Base-by-base conservation (phyloP, 805 yeast genomes). In the Scheffersomyces stipitis region DNA sequence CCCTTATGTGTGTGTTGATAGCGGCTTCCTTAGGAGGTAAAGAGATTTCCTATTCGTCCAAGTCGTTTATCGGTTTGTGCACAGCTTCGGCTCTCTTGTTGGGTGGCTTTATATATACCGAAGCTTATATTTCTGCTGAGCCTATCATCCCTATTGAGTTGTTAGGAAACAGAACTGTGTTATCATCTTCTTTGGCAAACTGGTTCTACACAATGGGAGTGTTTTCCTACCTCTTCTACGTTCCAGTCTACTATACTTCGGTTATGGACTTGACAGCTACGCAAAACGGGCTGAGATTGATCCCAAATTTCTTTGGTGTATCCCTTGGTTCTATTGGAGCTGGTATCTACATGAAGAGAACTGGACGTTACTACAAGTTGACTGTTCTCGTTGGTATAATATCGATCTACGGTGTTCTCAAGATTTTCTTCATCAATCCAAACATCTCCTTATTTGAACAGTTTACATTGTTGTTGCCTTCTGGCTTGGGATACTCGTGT, bases 181-280 rank as follows among this genome's bases (percentile, higher is more conserved):
- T 81, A 23, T 71, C 82, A 7, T 79, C 86, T 0, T 80, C 88
- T 0, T 61, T 85, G 38, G 72, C 83, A 30, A 82, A 81, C 56
- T 79, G 86, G 78, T 80, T 84, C 48, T 69, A 73, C 56, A 78
- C 87, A 4, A 85, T 86, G 84, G 71, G 79, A 1, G 73, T 75
- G 13, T 84, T 75, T 54, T 65, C 88, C 1, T 69, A 72, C 45
- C 54, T 86, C 37, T 87, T 72, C 61, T 86, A 81, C 58, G 70
- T 81, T 3, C 96, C 96, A 1, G 70, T 87, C 14, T 84, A 71
- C 51, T 80, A 76, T 57, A 62, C 75, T 12, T 62, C 85, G 0
- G 85, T 79, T 2, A 54, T 72, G 42, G 71, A 69, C 10, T 56
- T 76, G 26, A 52, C 75, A 3, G 75, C 86, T 2, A 73, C 83